phyloP scores from a whole-genome alignment of 768 basidiomycete genomes.

The Termitomyces sp. region DNA sequence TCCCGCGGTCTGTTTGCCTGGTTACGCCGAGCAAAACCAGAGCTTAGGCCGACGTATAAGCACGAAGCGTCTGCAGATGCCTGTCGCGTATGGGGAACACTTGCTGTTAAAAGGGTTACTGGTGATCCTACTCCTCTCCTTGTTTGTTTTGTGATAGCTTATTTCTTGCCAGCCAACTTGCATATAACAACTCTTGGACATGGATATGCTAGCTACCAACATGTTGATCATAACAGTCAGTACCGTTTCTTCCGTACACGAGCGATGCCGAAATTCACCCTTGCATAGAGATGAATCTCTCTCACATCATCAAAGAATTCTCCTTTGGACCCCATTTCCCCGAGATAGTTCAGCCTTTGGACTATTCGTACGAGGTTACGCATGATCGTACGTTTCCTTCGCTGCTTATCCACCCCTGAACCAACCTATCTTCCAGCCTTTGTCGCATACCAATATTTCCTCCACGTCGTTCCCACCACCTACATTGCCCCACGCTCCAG shows the following conservation, averaged over 20 bases:
- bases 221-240: slow-evolving; percentile 83
- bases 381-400: slow-evolving; percentile 49
- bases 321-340: slow-evolving; percentile 97
- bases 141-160: not conserved
- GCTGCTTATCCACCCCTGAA: not conserved
- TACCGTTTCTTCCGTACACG: slow-evolving; percentile 8
- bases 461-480: slow-evolving; percentile 93
- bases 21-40: slow-evolving; percentile 33
- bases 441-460: slow-evolving; percentile 89
- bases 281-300: slow-evolving; percentile 84
- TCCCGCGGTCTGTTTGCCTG: slow-evolving; percentile 71
- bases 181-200: slow-evolving; percentile 95
- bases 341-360: slow-evolving; percentile 90
- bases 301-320: slow-evolving; percentile 94
- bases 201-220: slow-evolving; percentile 82
- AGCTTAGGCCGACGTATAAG: slow-evolving; percentile 71
- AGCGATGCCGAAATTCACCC: not conserved
- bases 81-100: slow-evolving; percentile 81
- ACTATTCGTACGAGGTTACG: slow-evolving; percentile 79
- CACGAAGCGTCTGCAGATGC: slow-evolving; percentile 64
- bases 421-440: slow-evolving; percentile 47
- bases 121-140: slow-evolving; percentile 34
- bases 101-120: slow-evolving; percentile 85
- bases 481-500: slow-evolving; percentile 70
- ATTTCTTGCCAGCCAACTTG: slow-evolving; percentile 57